Base-by-base conservation (phyloP, 139 green algal genomes). In the Haematococcus sp. region DNA sequence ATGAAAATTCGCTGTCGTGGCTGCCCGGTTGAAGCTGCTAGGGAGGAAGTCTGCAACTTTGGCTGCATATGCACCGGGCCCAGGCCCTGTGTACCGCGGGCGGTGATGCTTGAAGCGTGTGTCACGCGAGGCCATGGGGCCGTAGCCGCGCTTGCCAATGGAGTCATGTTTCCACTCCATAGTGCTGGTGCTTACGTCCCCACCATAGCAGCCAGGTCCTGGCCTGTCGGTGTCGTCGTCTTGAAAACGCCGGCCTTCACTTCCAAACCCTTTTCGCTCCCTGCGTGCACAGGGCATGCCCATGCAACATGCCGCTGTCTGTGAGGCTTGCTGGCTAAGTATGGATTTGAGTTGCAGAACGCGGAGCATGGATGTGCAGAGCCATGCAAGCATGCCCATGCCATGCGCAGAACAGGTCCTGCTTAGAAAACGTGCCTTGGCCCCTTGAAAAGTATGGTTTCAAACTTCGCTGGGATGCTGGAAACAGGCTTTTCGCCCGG, bases 221-320 rank as follows among this genome's bases (percentile, higher is more conserved):
- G 72, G 72, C 15, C 40, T 67, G 20, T 78, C 72, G 2, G 7
- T 44, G 2, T 78, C 72, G 23, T 28, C n/a, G 30, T 71, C 63
- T 23, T 28, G 5, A 25, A 78, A 78, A 17, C 72, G 72, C 13
- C 61, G 40, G 1, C 16, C 33, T 22, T 69, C 60, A 28, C 17
- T 67, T 44, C 61, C 63, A 55, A 78, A 78, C 11, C 72, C 72
- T 56, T 78, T 78, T 4, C 64, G 63, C 61, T 78, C 72, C 33
- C 72, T 78, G 72, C 59, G 31, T 34, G 23, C 67, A n/a, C 9
- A 4, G 23, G 33, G 16, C 4, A 20, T 43, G 2, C 2, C 28
- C 46, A 28, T 13, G 13, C 23, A 34, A 61, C 31, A 33, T 43
- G 2, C 3, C 4, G 16, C 19, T 34, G 25, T 4, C 3, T 5